A percentile compares a stretch with the other conserved stretches of the same genome.
These are phyloP conservation scores for Heritiera fomes DNA, from an alignment of 345 rosid genomes.

Conservation along the genomic window DNA sequence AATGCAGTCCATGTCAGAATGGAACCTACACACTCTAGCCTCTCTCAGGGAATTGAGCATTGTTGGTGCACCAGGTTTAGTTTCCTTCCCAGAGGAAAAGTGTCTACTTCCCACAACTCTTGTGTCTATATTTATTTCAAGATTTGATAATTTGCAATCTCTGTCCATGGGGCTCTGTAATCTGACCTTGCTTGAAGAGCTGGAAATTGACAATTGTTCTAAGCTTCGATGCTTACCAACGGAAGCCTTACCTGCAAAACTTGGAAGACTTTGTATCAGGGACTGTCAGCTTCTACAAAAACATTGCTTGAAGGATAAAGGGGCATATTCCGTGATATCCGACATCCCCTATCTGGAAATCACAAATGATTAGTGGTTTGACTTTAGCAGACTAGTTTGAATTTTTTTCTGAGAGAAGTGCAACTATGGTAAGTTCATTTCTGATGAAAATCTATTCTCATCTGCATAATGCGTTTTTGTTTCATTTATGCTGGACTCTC, in stretches of 20 bases:
- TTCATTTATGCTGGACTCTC: no score
- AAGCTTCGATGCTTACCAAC: slow-evolving; percentile 21
- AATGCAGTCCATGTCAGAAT: slow-evolving; percentile 18
- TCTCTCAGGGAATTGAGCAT: slow-evolving; percentile 28
- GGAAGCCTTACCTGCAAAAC: slow-evolving; percentile 24
- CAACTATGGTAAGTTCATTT: background rate
- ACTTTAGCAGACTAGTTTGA: background rate
- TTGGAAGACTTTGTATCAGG: slow-evolving; percentile 23
- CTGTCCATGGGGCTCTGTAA: slow-evolving; percentile 19
- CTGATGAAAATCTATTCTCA: background rate
- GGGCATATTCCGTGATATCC: slow-evolving; percentile 18
- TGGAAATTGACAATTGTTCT: slow-evolving; percentile 20
- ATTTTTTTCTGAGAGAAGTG: background rate
- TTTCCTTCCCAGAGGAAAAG: slow-evolving; percentile 18
- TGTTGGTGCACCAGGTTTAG: slow-evolving; percentile 4
- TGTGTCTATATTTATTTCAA: background rate
- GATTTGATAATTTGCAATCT: slow-evolving; percentile 4
- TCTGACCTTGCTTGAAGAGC: slow-evolving; percentile 25
- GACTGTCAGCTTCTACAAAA: slow-evolving; percentile 21
- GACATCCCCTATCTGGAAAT: slow-evolving; percentile 26
- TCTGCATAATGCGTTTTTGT: no score
- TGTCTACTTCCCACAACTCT: slow-evolving; percentile 22
- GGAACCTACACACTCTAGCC: slow-evolving; percentile 25
- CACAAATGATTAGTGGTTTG: background rate
- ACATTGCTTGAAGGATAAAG: slow-evolving; percentile 21